Evolutionary conservation across 352 stramenopile genomes (phyloP), one percentile per base, ranked within the genome.

Genomic region (Pythium oligandrum): DNA sequence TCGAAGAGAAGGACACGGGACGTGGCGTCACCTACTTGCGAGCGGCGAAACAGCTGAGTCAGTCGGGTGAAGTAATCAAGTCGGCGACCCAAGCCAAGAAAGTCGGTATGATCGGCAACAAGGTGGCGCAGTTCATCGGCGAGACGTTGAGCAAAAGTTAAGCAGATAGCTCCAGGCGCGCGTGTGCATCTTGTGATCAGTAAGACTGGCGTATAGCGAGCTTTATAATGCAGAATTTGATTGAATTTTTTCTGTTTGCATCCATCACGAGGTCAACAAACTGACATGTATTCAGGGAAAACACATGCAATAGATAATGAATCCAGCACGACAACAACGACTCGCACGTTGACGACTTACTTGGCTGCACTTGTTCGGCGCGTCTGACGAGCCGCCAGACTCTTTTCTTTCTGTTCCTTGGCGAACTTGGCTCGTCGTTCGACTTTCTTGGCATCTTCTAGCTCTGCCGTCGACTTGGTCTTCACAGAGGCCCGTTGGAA

Each of bases 21-120:
- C 79, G 79, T 17, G 78, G 78, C 0, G 73, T 83, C 9, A 78
- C 82, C 6, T 86, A 83, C 42, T 48, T 88, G 43, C 78, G 82
- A 12, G 82, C 82, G 6, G 82, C 82, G 32, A 70, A 70, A 2
- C 63, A 83, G 48, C 45, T 92, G 26, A 63, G 68, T 11, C 52
- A 77, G 50, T 74, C 73, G 9, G 59, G 66, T 8, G 48, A 70
- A 53, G 68, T 61, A n/a, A 68, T 92, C 52, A 83, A 37, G 31
- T 82, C 54, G 37, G 70, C 74, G 1, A 17, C 44, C 38, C 69
- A 90, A n/a, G 77, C 72, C 12, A 84, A 78, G 55, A 67, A 68
- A 44, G 48, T 90, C 10, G 75, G 61, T 4, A 65, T 77, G 48
- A 72, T 92, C 35, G 78, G 82, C 6, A 63, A 81, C 61, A 88